phyloP scores from a whole-genome alignment of 306 rosid species.

The Lathyrus sativus region DNA sequence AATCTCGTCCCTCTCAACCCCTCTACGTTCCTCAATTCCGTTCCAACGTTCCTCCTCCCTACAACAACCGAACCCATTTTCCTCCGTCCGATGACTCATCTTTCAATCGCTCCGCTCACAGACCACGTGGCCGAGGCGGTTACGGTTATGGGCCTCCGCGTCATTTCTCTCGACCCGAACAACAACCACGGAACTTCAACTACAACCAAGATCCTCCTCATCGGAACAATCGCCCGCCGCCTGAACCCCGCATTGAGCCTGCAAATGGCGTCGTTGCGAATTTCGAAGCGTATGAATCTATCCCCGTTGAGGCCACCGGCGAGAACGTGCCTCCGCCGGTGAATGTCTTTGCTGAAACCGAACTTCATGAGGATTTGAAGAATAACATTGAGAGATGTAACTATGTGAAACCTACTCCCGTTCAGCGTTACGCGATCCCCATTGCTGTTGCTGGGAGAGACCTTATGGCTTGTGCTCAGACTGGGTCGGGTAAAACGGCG shows the following conservation, averaged over 20 bases:
- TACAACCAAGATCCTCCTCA: background rate
- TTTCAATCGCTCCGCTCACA: constrained; percentile 5
- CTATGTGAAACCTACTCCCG: constrained; percentile 84
- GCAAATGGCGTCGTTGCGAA: constrained; percentile 42
- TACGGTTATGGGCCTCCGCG: constrained; percentile 1
- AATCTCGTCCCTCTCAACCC: constrained; percentile 28
- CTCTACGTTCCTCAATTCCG: constrained; percentile 50
- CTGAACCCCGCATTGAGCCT: constrained; percentile 7
- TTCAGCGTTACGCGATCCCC: constrained; percentile 83
- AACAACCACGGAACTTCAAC: background rate
- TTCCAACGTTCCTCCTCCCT: background rate
- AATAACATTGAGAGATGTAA: constrained; percentile 64
- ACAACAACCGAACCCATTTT: background rate
- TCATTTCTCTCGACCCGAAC: background rate
- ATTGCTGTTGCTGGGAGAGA: constrained; percentile 68
- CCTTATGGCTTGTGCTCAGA: constrained; percentile 83
- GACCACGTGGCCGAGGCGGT: constrained; percentile 34
- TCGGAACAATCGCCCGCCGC: constrained; percentile 11
- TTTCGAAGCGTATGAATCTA: constrained; percentile 78
- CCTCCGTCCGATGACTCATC: constrained; percentile 19
- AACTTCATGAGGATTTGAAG: constrained; percentile 57
- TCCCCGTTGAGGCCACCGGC: constrained; percentile 79
- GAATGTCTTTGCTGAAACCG: constrained; percentile 56
- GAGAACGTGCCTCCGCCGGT: constrained; percentile 62
- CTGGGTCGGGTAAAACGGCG: constrained; percentile 85